Conservation (phyloP, 345 rosid genomes). For the Eucalyptus polybractea region DNA sequence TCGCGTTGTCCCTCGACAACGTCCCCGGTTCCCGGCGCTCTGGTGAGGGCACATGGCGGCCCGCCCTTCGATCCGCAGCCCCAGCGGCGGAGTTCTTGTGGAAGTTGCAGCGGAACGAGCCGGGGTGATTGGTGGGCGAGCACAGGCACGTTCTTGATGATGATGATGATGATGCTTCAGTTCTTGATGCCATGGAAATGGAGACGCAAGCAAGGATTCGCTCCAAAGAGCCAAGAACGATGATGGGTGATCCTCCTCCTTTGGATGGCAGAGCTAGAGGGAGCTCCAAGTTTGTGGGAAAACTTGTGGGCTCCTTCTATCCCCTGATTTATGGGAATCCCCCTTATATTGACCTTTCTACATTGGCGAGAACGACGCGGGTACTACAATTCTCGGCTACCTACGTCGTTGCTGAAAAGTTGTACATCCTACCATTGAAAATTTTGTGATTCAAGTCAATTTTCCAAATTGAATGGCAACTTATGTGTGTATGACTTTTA, state of each 20-base stretch:
- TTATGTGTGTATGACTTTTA: neutral
- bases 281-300: neutral
- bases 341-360: neutral
- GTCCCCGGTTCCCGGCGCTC: neutral
- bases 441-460: neutral
- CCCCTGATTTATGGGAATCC: neutral
- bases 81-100: conserved; percentile 6
- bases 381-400: neutral
- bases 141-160: conserved; percentile 16
- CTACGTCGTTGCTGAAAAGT: neutral
- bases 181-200: conserved; percentile 9
- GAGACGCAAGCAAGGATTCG: neutral
- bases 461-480: neutral
- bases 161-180: neutral
- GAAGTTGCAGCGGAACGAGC: conserved; percentile 39
- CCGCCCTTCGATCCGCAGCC: neutral
- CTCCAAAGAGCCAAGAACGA: neutral
- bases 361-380: neutral
- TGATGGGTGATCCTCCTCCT: neutral
- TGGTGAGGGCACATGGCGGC: neutral
- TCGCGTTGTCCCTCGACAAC: neutral
- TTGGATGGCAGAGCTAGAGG: neutral
- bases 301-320: neutral
- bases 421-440: neutral
- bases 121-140: conserved; percentile 35